Percentiles rank a stretch among this genome's conserved stretches.
Evolutionary conservation across 306 rosid genomes (phyloP).

Genomic region (Cajanus cajan): DNA sequence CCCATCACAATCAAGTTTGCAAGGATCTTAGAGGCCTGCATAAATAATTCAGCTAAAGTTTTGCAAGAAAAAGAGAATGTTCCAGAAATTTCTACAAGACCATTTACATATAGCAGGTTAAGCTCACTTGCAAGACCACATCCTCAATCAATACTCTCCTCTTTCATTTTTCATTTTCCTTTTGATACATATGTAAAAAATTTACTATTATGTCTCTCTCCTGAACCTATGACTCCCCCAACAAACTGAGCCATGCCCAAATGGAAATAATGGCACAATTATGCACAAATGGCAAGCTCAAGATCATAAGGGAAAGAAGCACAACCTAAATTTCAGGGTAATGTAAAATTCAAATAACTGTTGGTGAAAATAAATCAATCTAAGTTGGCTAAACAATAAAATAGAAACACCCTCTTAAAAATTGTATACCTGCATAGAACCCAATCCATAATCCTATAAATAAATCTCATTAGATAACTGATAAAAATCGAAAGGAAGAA

Average conservation of each 20-base stretch:
- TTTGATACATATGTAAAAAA: not conserved
- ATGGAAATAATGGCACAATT: too few relatives aligned
- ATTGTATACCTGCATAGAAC: not conserved
- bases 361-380: not conserved
- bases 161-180: not conserved
- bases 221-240: too few relatives aligned
- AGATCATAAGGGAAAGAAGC: not conserved
- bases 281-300: too few relatives aligned
- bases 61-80: not conserved
- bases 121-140: not conserved
- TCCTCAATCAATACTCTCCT: not conserved
- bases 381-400: not conserved
- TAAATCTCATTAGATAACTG: not conserved
- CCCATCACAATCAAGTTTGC: constrained; percentile 83
- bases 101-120: not conserved
- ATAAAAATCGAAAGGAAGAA: not conserved
- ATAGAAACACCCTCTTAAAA: not conserved
- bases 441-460: not conserved
- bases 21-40: constrained; percentile 85
- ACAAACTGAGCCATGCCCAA: too few relatives aligned
- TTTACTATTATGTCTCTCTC: too few relatives aligned
- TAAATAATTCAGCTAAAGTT: not conserved
- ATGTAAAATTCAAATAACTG: not conserved
- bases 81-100: not conserved
- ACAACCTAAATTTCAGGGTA: not conserved